These are phyloP conservation scores for Ailanthus altissimus DNA, from an alignment of 345 rosid species.

Conservation along the genomic window DNA sequence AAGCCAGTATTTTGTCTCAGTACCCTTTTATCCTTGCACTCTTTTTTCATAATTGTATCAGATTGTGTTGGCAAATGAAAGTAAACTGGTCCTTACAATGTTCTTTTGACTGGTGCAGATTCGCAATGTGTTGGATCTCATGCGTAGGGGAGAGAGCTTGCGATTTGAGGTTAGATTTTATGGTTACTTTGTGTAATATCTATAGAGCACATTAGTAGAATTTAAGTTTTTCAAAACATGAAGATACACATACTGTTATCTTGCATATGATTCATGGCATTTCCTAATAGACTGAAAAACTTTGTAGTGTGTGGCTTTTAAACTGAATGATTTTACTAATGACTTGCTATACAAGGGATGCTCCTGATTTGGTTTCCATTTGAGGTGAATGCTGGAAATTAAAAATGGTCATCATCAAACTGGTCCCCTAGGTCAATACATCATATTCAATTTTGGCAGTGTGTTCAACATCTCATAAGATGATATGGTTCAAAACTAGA, in stretches of 20 bases:
- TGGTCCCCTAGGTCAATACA: neutral
- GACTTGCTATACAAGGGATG: neutral
- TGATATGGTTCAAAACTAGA: neutral
- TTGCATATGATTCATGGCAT: neutral
- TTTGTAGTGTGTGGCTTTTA: neutral
- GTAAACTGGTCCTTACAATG: constrained; percentile 24
- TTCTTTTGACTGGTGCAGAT: constrained; percentile 45
- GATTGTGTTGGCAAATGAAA: neutral
- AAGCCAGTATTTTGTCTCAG: neutral
- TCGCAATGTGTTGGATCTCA: constrained; percentile 74
- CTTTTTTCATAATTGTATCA: neutral
- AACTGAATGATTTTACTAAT: neutral
- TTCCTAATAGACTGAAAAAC: neutral
- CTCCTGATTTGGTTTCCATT: neutral
- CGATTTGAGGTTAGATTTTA: constrained; percentile 63
- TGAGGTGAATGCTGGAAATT: neutral
- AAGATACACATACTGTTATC: neutral
- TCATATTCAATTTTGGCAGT: neutral
- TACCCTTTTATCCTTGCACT: neutral
- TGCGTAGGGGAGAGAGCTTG: constrained; percentile 82
- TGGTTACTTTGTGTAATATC: constrained; percentile 1
- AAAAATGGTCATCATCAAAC: neutral
- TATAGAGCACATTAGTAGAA: neutral
- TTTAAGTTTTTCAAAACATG: neutral
- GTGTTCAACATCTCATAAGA: neutral